These are phyloP conservation scores for Cephalotrichum gorgonifer DNA, from an alignment of 2,329 filamentous ascomycete genomes.

Conservation along the genomic window DNA sequence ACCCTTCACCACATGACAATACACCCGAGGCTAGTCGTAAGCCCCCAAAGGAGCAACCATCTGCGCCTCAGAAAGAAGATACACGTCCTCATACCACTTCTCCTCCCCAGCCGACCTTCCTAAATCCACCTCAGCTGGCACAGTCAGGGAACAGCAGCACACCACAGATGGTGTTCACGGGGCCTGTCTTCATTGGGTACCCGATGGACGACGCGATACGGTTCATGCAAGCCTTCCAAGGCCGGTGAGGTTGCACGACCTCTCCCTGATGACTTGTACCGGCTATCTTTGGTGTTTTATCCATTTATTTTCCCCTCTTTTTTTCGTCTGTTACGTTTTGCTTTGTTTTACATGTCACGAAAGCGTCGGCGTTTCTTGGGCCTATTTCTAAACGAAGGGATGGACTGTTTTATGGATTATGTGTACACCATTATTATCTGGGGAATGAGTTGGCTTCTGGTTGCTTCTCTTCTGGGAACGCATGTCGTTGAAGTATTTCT, in stretches of 20 bases:
- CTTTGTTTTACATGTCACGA: conserved; percentile 4
- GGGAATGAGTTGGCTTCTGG: not conserved
- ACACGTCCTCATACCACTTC: conserved; percentile 4
- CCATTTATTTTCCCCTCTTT: conserved; percentile 12
- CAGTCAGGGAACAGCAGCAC: not conserved
- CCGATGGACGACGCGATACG: conserved; percentile 71
- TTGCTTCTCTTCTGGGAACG: not conserved
- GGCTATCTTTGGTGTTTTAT: too few relatives aligned
- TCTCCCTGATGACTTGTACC: not conserved
- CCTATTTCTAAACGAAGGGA: not conserved
- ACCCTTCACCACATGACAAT: not conserved
- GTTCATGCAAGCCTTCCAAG: conserved; percentile 54
- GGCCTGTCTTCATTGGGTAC: conserved; percentile 90
- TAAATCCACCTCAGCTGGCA: not conserved
- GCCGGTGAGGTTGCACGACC: not conserved
- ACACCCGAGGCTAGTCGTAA: not conserved
- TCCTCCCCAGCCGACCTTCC: not conserved
- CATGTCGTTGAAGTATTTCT: not conserved
- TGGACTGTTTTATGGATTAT: not conserved
- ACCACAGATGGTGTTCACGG: conserved; percentile 78
- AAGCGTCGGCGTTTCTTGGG: conserved; percentile 2
- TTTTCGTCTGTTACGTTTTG: conserved; percentile 5
- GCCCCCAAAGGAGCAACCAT: not conserved
- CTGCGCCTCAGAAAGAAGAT: not conserved
- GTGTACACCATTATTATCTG: not conserved